Evolutionary conservation across 441 rosid species (phyloP), one percentile per base, ranked within the genome.

Genomic region (Pelargonium cotyledonis): DNA sequence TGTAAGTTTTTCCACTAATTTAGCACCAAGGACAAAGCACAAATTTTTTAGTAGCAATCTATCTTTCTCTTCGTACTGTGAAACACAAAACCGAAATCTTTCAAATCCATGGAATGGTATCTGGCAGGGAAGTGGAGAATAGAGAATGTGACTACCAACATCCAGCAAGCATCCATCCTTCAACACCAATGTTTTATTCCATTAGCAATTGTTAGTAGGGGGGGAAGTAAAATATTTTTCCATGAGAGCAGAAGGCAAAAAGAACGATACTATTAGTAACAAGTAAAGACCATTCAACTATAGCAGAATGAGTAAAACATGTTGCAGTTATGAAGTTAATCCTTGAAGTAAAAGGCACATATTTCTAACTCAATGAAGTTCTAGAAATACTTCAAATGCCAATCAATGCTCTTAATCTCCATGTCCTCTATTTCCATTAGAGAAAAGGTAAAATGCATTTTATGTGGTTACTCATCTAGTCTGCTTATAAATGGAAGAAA

Each of bases 11-110:
- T 81, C 85, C 69, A 71, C 81, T 68, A 84, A 86, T 76, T 86
- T 86, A 64, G 91, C 95, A 69, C 99, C 99, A 80, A 95, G 94
- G 78, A 82, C 87, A 80, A 80, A 80, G 87, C 92, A 89, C 81
- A 95, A 76, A 79, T 91, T 95, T 81, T 83, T 86, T 71, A 95
- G 79, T 14, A 91, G 88, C 77, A 73, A 14, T 80, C 81, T 83
- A 65, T 95, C 97, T 84, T 83, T 95, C 79, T 76, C 96, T 69
- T 89, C 92, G 55, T 86, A 84, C 73, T 88, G 96, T 55, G 98
- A 95, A 81, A 85, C 81, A 80, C 96, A 95, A 81, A 95, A 80
- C 57, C 92, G 83, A 60, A 91, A 79, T 62, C 77, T 84, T 82
- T 84, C 82, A 73, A 95, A 92, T 71, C 95, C 96, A 70, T 88